Base-by-base conservation (phyloP, 139 green algal species). In the Bryopsis sp. region DNA sequence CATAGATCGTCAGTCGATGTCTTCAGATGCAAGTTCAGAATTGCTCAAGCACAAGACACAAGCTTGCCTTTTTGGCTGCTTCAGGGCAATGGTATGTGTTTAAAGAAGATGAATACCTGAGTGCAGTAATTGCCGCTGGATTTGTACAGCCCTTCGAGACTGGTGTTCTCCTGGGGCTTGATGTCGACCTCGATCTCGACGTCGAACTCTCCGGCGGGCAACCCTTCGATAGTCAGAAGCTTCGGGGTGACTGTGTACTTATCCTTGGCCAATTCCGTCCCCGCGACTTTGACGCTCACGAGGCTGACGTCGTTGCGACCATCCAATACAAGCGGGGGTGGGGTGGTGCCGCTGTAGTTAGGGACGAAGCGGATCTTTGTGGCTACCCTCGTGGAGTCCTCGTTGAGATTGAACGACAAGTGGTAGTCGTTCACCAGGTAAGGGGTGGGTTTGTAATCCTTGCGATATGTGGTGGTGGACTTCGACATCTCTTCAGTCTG, bases 131-230 rank as follows among this genome's bases (percentile, higher is more conserved):
- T 99, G 48, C 93, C 92, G 26, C 80, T 78, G 2, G 75, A 87
- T 77, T 94, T 95, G 85, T 97, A 97, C 61, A 97, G 83, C 0
- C 94, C 94, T 78, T 99, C 94, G 65, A 98, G 84, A 39, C 76
- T 68, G 4, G 85, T 92, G 82, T 99, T 99, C 59, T 95, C 86
- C 73, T 95, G 83, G 0, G 91, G 90, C 66, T 92, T 85, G 70
- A 97, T 84, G 22, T 86, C 59, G 2, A 83, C 91, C 3, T 76
- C 58, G n/a, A 95, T 81, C 62, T 85, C 70, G 11, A 96, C 69
- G 48, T 75, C 65, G 58, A 89, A 89, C 22, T 60, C 57, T 57
- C 73, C 82, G 0, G 70, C 59, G 32, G 80, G 80, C 19, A 71
- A 66, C 11, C 47, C 35, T 15, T 67, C 38, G 4, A 89, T 32